These are phyloP conservation scores for Colletotrichum sp. DNA, from an alignment of 2,329 filamentous ascomycete species.

Conservation along the genomic window DNA sequence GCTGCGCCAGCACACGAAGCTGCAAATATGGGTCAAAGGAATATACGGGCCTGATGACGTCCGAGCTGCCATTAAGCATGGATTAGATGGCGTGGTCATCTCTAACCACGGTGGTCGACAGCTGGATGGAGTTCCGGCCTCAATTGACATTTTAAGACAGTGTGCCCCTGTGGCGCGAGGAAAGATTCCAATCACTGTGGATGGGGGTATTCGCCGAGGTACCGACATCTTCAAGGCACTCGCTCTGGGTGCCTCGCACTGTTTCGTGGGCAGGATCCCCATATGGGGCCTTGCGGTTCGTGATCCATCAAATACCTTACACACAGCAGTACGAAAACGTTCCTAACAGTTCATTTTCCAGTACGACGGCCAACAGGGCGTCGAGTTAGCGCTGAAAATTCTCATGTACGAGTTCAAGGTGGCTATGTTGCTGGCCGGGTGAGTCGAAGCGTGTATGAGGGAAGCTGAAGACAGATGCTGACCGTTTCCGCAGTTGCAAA, in stretches of 20 bases:
- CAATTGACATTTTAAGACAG: slow-evolving; percentile 54
- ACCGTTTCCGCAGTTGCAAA: slow-evolving; percentile 19
- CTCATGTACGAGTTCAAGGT: slow-evolving; percentile 38
- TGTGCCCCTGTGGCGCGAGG: slow-evolving; percentile 23
- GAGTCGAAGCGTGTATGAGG: background rate
- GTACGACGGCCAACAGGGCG: slow-evolving; percentile 33
- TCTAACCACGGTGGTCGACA: slow-evolving; percentile 72
- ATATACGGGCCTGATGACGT: slow-evolving; percentile 44
- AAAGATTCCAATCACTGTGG: slow-evolving; percentile 57
- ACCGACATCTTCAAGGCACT: slow-evolving; percentile 61
- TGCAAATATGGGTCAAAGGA: slow-evolving; percentile 46
- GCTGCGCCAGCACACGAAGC: slow-evolving; percentile 48
- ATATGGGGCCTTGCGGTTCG: slow-evolving; percentile 10
- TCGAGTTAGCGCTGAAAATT: slow-evolving; percentile 48
- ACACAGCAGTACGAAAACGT: background rate
- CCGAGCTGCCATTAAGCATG: slow-evolving; percentile 41
- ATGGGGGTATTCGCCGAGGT: slow-evolving; percentile 58
- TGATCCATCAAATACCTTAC: background rate
- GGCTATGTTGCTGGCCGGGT: slow-evolving; percentile 28
- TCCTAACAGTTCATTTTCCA: background rate
- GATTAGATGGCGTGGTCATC: slow-evolving; percentile 71
- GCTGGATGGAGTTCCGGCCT: slow-evolving; percentile 44
- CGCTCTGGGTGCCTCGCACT: slow-evolving; percentile 47
- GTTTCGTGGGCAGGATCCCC: slow-evolving; percentile 5
- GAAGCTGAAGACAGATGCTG: background rate